A percentile compares a stretch with the other conserved stretches of the same genome.
phyloP scores from a whole-genome alignment of 306 rosid genomes.

The Rosa lucieae region DNA sequence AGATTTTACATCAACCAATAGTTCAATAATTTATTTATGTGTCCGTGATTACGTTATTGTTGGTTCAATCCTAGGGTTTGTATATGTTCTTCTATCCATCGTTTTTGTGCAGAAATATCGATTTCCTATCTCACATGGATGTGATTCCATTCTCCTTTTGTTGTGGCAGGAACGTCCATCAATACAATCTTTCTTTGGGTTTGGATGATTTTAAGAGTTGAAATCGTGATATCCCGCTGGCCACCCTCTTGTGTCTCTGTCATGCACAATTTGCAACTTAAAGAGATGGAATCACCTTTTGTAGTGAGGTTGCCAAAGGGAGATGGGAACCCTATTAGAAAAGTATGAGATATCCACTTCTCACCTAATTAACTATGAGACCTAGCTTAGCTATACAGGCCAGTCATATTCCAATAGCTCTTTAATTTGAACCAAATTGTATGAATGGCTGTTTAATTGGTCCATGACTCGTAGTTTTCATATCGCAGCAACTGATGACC shows the following conservation, averaged over 20 bases:
- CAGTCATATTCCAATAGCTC: not conserved
- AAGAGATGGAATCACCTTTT: slow-evolving; percentile 20
- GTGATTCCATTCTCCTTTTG: not conserved
- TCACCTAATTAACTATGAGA: not conserved
- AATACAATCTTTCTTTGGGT: not conserved
- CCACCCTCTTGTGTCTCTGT: slow-evolving; percentile 12
- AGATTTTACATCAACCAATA: too few species aligned
- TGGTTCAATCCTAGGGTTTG: too few species aligned
- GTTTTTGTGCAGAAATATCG: not conserved
- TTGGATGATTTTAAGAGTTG: not conserved
- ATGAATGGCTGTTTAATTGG: not conserved
- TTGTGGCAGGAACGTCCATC: not conserved
- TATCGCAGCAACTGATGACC: slow-evolving; percentile 12
- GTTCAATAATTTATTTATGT: too few species aligned
- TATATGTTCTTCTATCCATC: too few species aligned
- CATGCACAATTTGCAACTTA: not conserved
- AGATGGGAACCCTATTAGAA: slow-evolving; percentile 23
- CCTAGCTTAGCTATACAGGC: not conserved
- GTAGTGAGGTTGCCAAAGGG: slow-evolving; percentile 6
- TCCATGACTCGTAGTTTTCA: slow-evolving; percentile 21
- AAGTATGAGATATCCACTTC: slow-evolving; percentile 8
- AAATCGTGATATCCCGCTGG: not conserved
- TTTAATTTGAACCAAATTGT: not conserved
- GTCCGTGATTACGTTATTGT: too few species aligned
- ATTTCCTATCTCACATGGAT: not conserved